Conservation (phyloP, 2,329 filamentous ascomycete genomes). For the Pseudogymnoascus sp. region DNA sequence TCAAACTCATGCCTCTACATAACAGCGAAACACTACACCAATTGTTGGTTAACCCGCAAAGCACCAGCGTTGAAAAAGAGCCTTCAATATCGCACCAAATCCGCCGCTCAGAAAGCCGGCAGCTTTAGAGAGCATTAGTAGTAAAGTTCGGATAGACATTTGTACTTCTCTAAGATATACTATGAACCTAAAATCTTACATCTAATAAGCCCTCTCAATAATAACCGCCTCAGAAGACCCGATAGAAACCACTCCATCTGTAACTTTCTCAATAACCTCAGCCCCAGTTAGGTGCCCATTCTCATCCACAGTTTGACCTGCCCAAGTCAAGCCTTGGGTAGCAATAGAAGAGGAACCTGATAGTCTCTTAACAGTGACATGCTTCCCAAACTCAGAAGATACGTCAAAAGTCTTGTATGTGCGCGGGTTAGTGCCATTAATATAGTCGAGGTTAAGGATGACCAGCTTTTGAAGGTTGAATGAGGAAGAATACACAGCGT, state of each 20-base stretch:
- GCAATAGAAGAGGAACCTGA: neutral
- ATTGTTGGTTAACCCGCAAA: too few relatives aligned
- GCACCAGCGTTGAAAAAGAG: too few relatives aligned
- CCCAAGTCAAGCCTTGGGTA: neutral
- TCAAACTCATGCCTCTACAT: too few relatives aligned
- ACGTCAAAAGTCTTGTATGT: neutral
- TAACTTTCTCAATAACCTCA: neutral
- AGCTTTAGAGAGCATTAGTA: too few relatives aligned
- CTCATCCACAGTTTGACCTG: neutral
- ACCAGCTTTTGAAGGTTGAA: neutral
- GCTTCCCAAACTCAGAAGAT: neutral
- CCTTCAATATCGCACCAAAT: too few relatives aligned
- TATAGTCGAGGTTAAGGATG: neutral
- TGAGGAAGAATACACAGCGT: neutral
- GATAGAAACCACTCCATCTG: neutral
- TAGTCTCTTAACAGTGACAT: neutral
- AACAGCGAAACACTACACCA: too few relatives aligned
- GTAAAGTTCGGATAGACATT: too few relatives aligned
- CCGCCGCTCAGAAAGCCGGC: too few relatives aligned
- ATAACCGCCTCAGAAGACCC: neutral
- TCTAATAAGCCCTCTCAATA: constrained; percentile 15
- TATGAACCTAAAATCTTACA: too few relatives aligned
- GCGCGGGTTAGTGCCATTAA: neutral
- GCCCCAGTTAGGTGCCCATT: neutral
- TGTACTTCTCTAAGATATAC: too few relatives aligned